Base-by-base conservation (phyloP, 257 asterid genomes). In the Craterostigma plantagineum region DNA sequence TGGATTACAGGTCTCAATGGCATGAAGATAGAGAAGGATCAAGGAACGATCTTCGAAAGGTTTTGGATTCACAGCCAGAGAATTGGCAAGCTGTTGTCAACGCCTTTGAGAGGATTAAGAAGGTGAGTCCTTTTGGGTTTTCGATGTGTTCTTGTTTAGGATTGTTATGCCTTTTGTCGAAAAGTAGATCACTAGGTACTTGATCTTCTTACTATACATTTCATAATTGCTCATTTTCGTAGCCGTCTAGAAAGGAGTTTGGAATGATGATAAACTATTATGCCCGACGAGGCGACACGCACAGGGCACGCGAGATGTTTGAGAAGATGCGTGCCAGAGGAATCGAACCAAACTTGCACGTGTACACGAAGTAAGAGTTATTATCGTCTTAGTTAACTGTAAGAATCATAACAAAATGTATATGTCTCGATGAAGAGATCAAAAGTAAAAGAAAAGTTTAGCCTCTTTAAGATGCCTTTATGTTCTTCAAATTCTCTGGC, bases 241-340 rank as follows among this genome's bases (percentile, higher is more conserved):
- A 82, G 98, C 98, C 98, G 51, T 81, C 98, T 61, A 74, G 98
- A 63, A 87, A 71, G 65, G 98, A 87, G 70, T 87, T 74, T 51
- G 93, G 93, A 13, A 63, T 83, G 72, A 64, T 87, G 93, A 87
- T 87, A 72, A 79, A 69, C 62, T 87, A 82, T 63, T 87, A 87
- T 56, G 98, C 74, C 16, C 79, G 91, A 61, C 75, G 95, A 35
- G 98, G 98, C 42, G 98, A 87, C 63, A 70, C 76, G 93, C 92
- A 87, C 71, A 90, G 92, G 49, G 95, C 98, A 46, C 93, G 98
- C 42, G 92, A 83, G 65, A 67, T 64, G 37, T 87, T 87, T 67
- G 98, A 87, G 77, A 77, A 63, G 71, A 87, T 82, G 95, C 73
- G 98, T 48, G 78, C 91, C 43, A 67, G 93, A 44, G 98, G 98